Base-by-base conservation (phyloP, 2,329 filamentous ascomycete species). In the Colletotrichum trifolii region DNA sequence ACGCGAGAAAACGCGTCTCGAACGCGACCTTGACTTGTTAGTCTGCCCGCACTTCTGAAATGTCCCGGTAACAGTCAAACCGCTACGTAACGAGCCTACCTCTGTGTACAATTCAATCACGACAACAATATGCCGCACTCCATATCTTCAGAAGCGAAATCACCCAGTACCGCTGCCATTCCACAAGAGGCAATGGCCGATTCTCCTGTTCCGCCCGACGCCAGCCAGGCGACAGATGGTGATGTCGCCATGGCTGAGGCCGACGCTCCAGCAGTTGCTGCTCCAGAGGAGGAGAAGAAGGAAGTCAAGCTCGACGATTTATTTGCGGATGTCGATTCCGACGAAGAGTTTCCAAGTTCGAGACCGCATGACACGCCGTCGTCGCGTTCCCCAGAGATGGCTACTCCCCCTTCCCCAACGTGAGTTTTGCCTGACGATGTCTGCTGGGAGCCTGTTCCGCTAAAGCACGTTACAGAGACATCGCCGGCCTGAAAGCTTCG, bases 321-420 rank as follows among this genome's bases (percentile, higher is more conserved):
- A 10, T 89, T 89, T 60, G 82, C 78, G 39, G 85, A 87, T 68
- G 79, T 80, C 15, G 86, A 87, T 48, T 87, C 85, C 2, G 87
- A 89, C 67, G 86, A 88, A 1, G 87, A 90, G 67, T 88, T 89
- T 54, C 82, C 85, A 7, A 86, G 81, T 69, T 84, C 83, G 12
- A 72, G 70, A 57, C 78, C 79, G 8, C 72, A 80, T 25, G 71
- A 75, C 35, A 79, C 82, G 42, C 73, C 71, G 3, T 70, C 72
- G 10, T 76, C 75, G 13, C 85, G 79, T 69, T 83, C 81, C 40
- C 81, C 78, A 1, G 60, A 49, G 38, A 54, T 54, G 5, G 74
- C 74, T 36, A 73, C 74, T 4, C 76, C 81, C n/a, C 76, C 76
- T 43, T 82, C 81, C 34, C 79, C 80, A 52, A 72, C 77, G 83